A percentile compares a stretch with the other conserved stretches of the same genome.
Conservation (phyloP, 345 rosid species). For the Gossypium longicalyx region DNA sequence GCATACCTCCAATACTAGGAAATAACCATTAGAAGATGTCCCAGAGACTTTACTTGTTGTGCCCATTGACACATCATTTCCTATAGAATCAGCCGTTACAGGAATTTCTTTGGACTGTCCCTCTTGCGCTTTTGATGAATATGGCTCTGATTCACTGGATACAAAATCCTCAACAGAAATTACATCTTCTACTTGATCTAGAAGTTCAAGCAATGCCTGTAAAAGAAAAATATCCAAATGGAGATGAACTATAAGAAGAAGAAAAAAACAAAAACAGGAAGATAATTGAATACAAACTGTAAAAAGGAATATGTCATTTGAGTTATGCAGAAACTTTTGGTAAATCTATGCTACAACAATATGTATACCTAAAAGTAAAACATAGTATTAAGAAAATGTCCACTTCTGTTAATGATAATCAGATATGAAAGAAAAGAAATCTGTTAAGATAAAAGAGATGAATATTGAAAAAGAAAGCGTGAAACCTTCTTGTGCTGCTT, state of each 20-base stretch:
- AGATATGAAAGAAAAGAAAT: constrained; percentile 5
- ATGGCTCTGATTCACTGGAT: constrained; percentile 27
- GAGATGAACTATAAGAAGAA: not conserved
- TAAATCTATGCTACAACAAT: not conserved
- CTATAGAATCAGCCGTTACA: constrained; percentile 14
- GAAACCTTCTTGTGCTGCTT: constrained; percentile 83
- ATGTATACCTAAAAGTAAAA: not conserved
- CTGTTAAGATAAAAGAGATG: not conserved
- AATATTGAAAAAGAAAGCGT: not conserved
- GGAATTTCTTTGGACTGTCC: constrained; percentile 26
- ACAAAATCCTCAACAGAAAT: constrained; percentile 62
- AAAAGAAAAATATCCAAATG: constrained; percentile 16
- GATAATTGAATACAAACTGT: not conserved
- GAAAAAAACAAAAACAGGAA: not conserved
- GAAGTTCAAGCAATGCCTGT: constrained; percentile 81
- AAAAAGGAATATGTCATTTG: constrained; percentile 5
- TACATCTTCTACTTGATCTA: constrained; percentile 94
- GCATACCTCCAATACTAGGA: constrained; percentile 87
- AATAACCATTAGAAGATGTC: constrained; percentile 33
- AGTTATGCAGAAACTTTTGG: not conserved
- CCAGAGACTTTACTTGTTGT: constrained; percentile 22
- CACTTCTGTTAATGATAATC: not conserved
- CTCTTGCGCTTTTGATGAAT: constrained; percentile 35
- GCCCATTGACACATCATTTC: constrained; percentile 24
- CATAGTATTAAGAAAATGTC: not conserved